These are phyloP conservation scores for Stemphylium beticola DNA, from an alignment of 2,329 filamentous ascomycete genomes.

Conservation along the genomic window DNA sequence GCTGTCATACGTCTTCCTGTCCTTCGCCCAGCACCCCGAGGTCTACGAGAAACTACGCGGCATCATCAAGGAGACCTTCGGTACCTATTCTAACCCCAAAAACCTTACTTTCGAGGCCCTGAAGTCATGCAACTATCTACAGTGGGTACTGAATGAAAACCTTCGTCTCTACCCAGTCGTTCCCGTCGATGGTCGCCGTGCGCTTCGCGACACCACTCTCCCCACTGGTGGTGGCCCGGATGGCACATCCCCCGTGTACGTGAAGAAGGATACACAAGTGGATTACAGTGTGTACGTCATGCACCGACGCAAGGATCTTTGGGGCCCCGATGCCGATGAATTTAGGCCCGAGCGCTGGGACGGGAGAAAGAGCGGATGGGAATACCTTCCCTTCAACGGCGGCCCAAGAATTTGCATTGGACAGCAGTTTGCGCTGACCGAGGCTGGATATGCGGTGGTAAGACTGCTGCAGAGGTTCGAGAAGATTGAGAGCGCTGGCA, in stretches of 20 bases:
- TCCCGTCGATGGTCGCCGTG: slow-evolving; percentile 38
- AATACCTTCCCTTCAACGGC: slow-evolving; percentile 45
- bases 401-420: slow-evolving; percentile 43
- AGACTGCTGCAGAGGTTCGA: slow-evolving; percentile 39
- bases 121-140: slow-evolving; percentile 42
- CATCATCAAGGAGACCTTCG: slow-evolving; percentile 49
- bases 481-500: slow-evolving; percentile 31
- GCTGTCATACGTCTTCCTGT: slow-evolving; percentile 72
- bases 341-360: slow-evolving; percentile 47
- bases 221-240: slow-evolving; percentile 46
- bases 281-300: slow-evolving; percentile 42
- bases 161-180: slow-evolving; percentile 46
- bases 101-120: slow-evolving; percentile 51
- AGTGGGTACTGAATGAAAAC: slow-evolving; percentile 43
- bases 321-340: slow-evolving; percentile 45
- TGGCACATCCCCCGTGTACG: slow-evolving; percentile 41
- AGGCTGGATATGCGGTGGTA: slow-evolving; percentile 38
- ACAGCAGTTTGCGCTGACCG: slow-evolving; percentile 42
- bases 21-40: slow-evolving; percentile 47
- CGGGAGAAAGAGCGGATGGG: slow-evolving; percentile 41
- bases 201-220: slow-evolving; percentile 42
- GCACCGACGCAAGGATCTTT: slow-evolving; percentile 46
- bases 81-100: slow-evolving; percentile 46
- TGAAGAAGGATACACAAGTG: slow-evolving; percentile 37
- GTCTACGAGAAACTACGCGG: slow-evolving; percentile 44